Conservation (phyloP, 2,329 filamentous ascomycete species). For the Claviceps fusiformis region DNA sequence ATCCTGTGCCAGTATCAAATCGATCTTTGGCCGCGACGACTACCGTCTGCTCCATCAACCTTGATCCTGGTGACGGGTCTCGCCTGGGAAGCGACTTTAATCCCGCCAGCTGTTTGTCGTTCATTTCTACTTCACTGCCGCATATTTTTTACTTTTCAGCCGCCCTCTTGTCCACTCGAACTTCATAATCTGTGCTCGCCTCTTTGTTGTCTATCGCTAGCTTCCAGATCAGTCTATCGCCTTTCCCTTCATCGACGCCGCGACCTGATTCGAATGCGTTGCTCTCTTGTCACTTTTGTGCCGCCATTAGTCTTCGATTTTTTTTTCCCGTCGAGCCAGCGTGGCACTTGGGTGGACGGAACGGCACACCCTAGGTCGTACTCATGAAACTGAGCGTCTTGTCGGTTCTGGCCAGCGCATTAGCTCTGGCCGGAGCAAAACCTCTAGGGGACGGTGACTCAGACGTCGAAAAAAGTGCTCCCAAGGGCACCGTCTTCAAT, state of each 20-base stretch:
- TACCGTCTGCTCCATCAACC: neutral
- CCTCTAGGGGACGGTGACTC: conserved; percentile 20
- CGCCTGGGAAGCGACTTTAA: conserved; percentile 3
- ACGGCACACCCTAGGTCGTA: conserved; percentile 6
- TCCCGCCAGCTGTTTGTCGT: neutral
- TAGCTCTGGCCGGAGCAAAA: conserved; percentile 19
- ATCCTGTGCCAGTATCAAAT: neutral
- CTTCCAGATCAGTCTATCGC: neutral
- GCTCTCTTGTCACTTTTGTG: neutral
- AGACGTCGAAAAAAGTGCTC: conserved; percentile 16
- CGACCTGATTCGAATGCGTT: neutral
- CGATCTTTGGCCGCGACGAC: neutral
- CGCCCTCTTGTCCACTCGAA: neutral
- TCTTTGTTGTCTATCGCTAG: neutral
- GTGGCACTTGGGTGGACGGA: neutral
- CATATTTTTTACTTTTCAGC: neutral
- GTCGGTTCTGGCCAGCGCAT: conserved; percentile 32
- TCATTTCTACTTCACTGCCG: conserved; percentile 2
- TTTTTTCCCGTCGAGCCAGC: too few relatives aligned
- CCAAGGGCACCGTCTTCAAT: conserved; percentile 47
- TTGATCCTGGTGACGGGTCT: conserved; percentile 2
- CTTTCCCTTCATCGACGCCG: neutral
- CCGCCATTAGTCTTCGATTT: neutral
- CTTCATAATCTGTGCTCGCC: neutral
- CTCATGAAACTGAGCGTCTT: conserved; percentile 23